These are phyloP conservation scores for Phoenix dactylifera DNA, from an alignment of 176 grass and related monocot species.

Conservation along the genomic window DNA sequence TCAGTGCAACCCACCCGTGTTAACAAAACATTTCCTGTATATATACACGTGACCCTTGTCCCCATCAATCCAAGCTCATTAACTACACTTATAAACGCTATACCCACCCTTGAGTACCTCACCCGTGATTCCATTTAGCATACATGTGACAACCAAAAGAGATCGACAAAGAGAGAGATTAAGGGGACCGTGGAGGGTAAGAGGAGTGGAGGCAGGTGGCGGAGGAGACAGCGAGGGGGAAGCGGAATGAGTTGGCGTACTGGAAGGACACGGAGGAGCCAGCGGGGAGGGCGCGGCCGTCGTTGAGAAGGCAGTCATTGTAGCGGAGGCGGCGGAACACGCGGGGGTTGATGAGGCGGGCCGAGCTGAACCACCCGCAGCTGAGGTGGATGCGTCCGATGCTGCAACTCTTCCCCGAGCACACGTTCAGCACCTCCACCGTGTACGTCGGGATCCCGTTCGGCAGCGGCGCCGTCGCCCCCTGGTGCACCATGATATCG, in stretches of 20 bases:
- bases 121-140: too few relatives aligned
- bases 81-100: too few relatives aligned
- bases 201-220: slow-evolving; percentile 20
- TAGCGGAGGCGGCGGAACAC: slow-evolving; percentile 62
- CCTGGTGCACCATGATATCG: slow-evolving; percentile 46
- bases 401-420: slow-evolving; percentile 25
- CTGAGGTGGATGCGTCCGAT: slow-evolving; percentile 68
- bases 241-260: slow-evolving; percentile 78
- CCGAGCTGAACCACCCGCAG: slow-evolving; percentile 93
- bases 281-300: slow-evolving; percentile 45
- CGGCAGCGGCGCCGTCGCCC: slow-evolving; percentile 30
- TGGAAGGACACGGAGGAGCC: slow-evolving; percentile 65
- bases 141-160: not conserved
- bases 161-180: not conserved
- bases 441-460: slow-evolving; percentile 63
- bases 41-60: too few relatives aligned
- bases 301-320: slow-evolving; percentile 87
- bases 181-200: slow-evolving; percentile 12
- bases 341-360: slow-evolving; percentile 57
- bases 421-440: slow-evolving; percentile 73
- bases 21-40: too few relatives aligned
- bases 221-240: slow-evolving; percentile 20
- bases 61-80: too few relatives aligned
- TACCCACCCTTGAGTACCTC: too few relatives aligned
- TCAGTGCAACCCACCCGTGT: too few relatives aligned